These are phyloP conservation scores for Gossypium schwendimanii DNA, from an alignment of 441 rosid genomes.

Conservation along the genomic window DNA sequence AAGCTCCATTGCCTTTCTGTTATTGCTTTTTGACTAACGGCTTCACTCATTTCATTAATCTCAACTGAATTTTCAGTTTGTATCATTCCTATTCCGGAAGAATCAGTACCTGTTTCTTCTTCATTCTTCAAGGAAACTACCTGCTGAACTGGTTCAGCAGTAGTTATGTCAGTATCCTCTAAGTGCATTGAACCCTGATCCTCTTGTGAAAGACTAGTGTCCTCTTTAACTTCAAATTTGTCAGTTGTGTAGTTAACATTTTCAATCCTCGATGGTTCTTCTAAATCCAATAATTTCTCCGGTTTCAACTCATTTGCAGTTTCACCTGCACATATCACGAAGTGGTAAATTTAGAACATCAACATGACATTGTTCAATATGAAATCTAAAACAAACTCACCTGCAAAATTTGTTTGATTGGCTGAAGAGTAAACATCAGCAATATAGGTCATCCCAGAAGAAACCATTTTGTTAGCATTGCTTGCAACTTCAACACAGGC, in stretches of 20 bases:
- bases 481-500: constrained; percentile 8
- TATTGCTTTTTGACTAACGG: not conserved
- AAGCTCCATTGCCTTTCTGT: not conserved
- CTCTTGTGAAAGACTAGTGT: not conserved
- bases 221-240: not conserved
- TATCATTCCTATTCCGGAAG: not conserved
- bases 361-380: not conserved
- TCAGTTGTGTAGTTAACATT: not conserved
- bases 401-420: not conserved
- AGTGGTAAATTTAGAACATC: not conserved
- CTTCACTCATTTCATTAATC: not conserved
- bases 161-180: not conserved
- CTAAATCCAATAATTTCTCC: not conserved
- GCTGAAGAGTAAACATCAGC: constrained; percentile 8
- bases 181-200: constrained; percentile 2
- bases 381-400: constrained; percentile 5
- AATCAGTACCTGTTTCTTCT: not conserved
- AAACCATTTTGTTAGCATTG: not conserved
- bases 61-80: constrained; percentile 5
- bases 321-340: constrained; percentile 10
- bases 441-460: not conserved
- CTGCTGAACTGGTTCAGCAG: not conserved
- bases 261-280: not conserved
- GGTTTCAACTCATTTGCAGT: constrained; percentile 6
- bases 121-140: constrained; percentile 4